Evolutionary conservation across 1,139 yeast genomes (phyloP), one percentile per base, ranked within the genome.

Genomic region (Taphrina communis): DNA sequence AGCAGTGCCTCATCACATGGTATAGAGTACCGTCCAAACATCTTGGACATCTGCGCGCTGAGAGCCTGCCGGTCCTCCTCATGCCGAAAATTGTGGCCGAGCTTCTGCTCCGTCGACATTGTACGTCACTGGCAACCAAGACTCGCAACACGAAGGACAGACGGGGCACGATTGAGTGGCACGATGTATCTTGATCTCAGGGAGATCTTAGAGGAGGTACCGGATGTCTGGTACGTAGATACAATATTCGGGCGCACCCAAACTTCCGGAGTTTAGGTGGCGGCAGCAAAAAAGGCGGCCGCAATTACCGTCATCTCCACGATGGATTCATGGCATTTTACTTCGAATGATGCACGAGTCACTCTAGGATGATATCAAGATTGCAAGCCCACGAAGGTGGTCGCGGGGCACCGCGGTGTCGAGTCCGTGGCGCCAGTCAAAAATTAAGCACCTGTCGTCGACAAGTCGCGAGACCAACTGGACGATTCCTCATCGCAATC

Each of bases 11-110:
- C 58, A 17, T 35, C 25, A 17, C 44, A 36, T 12, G 58, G 58
- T 7, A 53, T 53, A 17, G 58, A 7, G 5, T 53, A 53, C 12
- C 58, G 58, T 11, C 12, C 58, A 36, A 53, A 53, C 21, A 53
- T n/a, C 12, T 11, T 21, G n/a, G 11, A 50, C 53, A 50, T 50
- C 21, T 50, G 53, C 14, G 2, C 21, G 9, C 12, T 25, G 53
- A 50, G 53, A 8, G 36, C 36, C 36, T 17, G n/a, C 53, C 53
- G 31, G 36, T 50, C 36, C 19, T 50, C 53, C n/a, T 8, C 53
- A 14, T n/a, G n/a, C 8, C 48, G 17, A 17, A n/a, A 2, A 1
- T n/a, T n/a, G n/a, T 7, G 8, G 19, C n/a, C 19, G 17, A 2
- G 19, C 48, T 44, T 17, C 8, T 12, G 48, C 48, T 44, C 48